phyloP scores from a whole-genome alignment of 331 rosid species.

The Prunus yedoensis region DNA sequence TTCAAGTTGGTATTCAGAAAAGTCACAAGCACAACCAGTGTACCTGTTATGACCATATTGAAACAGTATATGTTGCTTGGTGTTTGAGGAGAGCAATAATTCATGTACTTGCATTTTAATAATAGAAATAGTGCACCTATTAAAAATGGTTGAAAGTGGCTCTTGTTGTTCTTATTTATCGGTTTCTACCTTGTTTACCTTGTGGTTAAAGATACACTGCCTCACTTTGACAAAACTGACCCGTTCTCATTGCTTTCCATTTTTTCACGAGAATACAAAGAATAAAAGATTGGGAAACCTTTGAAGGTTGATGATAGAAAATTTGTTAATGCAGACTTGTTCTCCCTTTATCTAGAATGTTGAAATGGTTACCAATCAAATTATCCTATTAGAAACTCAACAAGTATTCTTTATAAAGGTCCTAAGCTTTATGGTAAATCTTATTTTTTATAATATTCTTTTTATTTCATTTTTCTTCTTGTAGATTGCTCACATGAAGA shows the following conservation, averaged over 20 bases:
- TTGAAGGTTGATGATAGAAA: slow-evolving; percentile 1
- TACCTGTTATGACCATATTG: background rate
- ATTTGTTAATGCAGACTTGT: background rate
- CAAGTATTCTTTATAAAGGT: background rate
- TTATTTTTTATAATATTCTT: slow-evolving; percentile 3
- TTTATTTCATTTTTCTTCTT: slow-evolving; percentile 19
- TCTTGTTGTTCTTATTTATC: background rate
- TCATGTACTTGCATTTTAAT: background rate
- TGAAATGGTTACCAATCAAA: background rate
- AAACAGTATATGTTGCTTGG: background rate
- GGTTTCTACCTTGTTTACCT: background rate
- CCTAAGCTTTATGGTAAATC: background rate
- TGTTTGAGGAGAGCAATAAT: background rate
- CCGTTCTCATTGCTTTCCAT: background rate
- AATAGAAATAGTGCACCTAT: background rate
- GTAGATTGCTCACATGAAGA: slow-evolving; percentile 90
- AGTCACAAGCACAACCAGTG: no score
- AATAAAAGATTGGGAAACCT: background rate
- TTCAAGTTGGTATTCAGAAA: background rate
- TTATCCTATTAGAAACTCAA: background rate
- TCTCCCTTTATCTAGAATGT: background rate
- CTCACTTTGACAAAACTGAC: background rate
- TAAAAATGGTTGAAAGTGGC: background rate
- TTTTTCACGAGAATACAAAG: background rate
- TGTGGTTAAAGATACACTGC: background rate